Percentiles rank a stretch among this genome's conserved stretches.
phyloP scores from a whole-genome alignment of 306 rosid species.

The Citrullus mucosospermus region DNA sequence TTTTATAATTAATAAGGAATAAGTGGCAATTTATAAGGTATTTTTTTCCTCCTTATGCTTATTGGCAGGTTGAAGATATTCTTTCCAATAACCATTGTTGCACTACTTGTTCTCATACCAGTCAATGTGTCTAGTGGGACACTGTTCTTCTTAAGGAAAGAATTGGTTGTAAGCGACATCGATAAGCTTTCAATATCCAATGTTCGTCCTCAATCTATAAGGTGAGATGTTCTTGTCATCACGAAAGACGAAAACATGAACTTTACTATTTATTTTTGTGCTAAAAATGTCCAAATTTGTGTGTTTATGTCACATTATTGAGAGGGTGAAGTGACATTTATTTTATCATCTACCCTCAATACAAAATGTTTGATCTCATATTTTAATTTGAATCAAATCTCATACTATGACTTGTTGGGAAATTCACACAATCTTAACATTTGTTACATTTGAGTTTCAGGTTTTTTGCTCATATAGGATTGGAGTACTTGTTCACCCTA shows the following conservation, averaged over 20 bases:
- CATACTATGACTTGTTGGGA: neutral
- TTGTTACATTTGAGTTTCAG: slow-evolving; percentile 32
- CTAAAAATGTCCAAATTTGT: neutral
- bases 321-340: neutral
- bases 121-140: slow-evolving; percentile 90
- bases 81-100: slow-evolving; percentile 55
- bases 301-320: neutral
- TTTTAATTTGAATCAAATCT: neutral
- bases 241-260: neutral
- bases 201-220: slow-evolving; percentile 61
- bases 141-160: slow-evolving; percentile 58
- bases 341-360: neutral
- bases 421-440: neutral
- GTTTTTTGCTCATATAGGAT: slow-evolving; percentile 77
- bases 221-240: slow-evolving; percentile 24
- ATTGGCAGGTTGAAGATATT: slow-evolving; percentile 70
- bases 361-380: neutral
- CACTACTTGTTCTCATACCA: slow-evolving; percentile 84
- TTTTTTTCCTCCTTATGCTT: neutral
- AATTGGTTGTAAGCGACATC: slow-evolving; percentile 74
- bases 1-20: neutral
- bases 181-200: slow-evolving; percentile 95
- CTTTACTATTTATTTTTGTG: neutral
- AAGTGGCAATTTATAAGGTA: neutral
- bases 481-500: slow-evolving; percentile 73